Conservation (phyloP, 495 filamentous ascomycete species). For the Aspergillus carlsbadensis region DNA sequence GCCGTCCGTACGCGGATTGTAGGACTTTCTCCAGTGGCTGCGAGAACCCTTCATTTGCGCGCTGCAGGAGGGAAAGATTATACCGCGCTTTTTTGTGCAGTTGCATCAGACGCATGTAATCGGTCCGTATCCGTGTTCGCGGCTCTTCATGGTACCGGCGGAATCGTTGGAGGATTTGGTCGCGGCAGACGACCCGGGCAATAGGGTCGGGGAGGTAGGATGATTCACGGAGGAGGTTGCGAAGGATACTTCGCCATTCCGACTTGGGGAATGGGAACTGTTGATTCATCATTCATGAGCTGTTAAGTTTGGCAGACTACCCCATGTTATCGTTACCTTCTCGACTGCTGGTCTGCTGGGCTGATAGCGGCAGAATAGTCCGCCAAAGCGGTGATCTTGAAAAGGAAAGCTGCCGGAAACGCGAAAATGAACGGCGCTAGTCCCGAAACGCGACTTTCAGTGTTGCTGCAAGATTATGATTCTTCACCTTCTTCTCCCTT, state of each 20-base stretch:
- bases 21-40: slow-evolving; percentile 64
- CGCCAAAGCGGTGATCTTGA: not conserved
- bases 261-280: not conserved
- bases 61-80: slow-evolving; percentile 39
- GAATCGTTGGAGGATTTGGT: slow-evolving; percentile 59
- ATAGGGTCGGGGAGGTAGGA: slow-evolving; percentile 78
- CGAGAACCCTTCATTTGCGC: slow-evolving; percentile 65
- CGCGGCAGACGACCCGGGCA: slow-evolving; percentile 59
- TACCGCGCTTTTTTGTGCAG: slow-evolving; percentile 26
- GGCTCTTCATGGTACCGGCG: slow-evolving; percentile 26
- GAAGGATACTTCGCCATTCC: slow-evolving; percentile 63
- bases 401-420: slow-evolving; percentile 10
- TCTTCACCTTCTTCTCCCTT: not conserved
- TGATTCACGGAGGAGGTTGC: slow-evolving; percentile 78
- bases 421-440: slow-evolving; percentile 23
- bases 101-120: slow-evolving; percentile 16
- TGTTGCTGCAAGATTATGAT: slow-evolving; percentile 3
- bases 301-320: not conserved
- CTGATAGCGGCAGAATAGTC: not conserved
- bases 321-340: no score
- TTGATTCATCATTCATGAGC: no score
- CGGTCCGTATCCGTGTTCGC: not conserved
- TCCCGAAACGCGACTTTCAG: slow-evolving; percentile 26
- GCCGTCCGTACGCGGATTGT: slow-evolving; percentile 68
- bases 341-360: no score